Evolutionary conservation across 2,329 filamentous ascomycete species (phyloP).

Genomic region (Alternaria gansuensis): DNA sequence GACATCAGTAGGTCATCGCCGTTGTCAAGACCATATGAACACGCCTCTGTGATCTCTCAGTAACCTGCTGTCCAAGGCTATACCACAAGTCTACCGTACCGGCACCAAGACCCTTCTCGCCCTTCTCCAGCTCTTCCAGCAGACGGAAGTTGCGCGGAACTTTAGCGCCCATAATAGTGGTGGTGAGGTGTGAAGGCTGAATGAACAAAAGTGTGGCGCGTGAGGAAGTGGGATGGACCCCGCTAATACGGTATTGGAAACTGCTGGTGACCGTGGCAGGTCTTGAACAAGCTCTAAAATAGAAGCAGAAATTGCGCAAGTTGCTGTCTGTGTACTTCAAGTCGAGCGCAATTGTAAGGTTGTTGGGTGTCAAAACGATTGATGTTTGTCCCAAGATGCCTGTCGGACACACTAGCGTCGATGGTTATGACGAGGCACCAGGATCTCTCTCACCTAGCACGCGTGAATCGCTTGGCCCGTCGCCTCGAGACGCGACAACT

Average conservation of each 20-base stretch:
- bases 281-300: not conserved
- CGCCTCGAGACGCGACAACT: constrained; percentile 29
- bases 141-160: constrained; percentile 96
- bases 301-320: constrained; percentile 8
- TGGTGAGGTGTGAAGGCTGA: constrained; percentile 19
- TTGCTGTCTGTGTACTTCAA: constrained; percentile 4
- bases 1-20: constrained; percentile 95
- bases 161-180: constrained; percentile 69
- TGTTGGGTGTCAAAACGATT: constrained; percentile 17
- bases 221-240: constrained; percentile 44
- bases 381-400: constrained; percentile 24
- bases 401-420: constrained; percentile 21
- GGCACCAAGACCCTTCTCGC: constrained; percentile 95
- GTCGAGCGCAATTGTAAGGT: constrained; percentile 19
- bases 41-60: constrained; percentile 72
- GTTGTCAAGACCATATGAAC: constrained; percentile 94
- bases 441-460: constrained; percentile 25
- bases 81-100: constrained; percentile 60
- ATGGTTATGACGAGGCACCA: constrained; percentile 27
- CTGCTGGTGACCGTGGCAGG: constrained; percentile 15
- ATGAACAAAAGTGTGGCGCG: constrained; percentile 27
- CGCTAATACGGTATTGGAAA: constrained; percentile 38
- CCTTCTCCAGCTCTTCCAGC: constrained; percentile 97
- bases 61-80: constrained; percentile 5
- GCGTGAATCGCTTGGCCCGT: constrained; percentile 31